Evolutionary conservation across 805 yeast genomes (phyloP), one percentile per base, ranked within the genome.

Genomic region (Candida adriatica): DNA sequence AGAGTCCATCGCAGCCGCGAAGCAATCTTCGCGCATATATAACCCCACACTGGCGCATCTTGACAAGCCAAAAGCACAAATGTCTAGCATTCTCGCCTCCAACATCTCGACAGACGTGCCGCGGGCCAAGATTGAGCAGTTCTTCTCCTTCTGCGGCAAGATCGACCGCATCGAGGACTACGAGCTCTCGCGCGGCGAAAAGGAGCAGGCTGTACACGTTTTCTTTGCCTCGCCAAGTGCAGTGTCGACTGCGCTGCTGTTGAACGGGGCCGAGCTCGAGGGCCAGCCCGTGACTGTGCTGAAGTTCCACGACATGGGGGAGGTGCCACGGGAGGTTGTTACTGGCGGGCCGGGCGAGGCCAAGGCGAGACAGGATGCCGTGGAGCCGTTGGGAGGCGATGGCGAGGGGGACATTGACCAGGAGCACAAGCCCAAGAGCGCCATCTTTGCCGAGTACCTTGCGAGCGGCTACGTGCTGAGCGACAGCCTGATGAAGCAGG

Each of bases 61-160:
- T n/a, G n/a, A n/a, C n/a, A n/a, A n/a, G n/a, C n/a, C n/a, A n/a
- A n/a, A n/a, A n/a, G n/a, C n/a, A n/a, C n/a, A n/a, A n/a, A n/a
- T n/a, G n/a, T n/a, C 18, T 24, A 33, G 39, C 18, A 34, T 80
- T 27, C 61, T 67, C 37, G 85, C 75, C 15, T 65, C 75, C 13
- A 68, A 75, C 39, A 66, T 81, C 24, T 73, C 83, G 24, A 45
- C 57, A 4, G 43, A 64, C 18, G 68, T 76, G 24, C 45, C 73
- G 5, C 60, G 66, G 27, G 63, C 65, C 24, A 73, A 78, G 46
- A 53, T 81, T 20, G 57, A 62, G 26, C 80, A 79, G 38, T 82
- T 82, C 58, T 82, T 83, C 56, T 64, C 80, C 16, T 82, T 82
- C 56, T 80, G 92, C 51, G 94, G 94, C 13, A 67, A 63, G 39